Conservation (phyloP, 176 grass and related monocot genomes). For the Oryza brachyantha region DNA sequence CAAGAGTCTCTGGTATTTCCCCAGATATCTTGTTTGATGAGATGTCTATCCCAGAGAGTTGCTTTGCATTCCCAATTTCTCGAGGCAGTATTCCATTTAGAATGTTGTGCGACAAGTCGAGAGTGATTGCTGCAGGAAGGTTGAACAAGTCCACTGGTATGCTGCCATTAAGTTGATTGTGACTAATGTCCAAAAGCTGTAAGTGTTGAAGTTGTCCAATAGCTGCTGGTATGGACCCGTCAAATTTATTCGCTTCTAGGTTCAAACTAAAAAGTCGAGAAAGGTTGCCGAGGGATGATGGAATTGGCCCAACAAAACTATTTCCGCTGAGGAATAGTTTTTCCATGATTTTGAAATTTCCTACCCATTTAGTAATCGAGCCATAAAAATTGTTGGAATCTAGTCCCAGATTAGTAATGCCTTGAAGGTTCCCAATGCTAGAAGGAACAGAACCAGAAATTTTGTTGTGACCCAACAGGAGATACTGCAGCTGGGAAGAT, state of each 20-base stretch:
- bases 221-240: background rate
- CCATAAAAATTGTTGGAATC: constrained; percentile 30
- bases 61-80: constrained; percentile 20
- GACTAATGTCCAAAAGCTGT: constrained; percentile 8
- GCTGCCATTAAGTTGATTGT: constrained; percentile 18
- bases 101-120: constrained; percentile 16
- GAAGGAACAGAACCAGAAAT: constrained; percentile 21
- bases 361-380: background rate
- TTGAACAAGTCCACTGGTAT: background rate
- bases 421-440: constrained; percentile 22
- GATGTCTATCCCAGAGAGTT: constrained; percentile 8
- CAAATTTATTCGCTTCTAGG: background rate
- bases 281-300: background rate
- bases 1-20: background rate
- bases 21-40: constrained; percentile 18
- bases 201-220: constrained; percentile 13
- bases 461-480: constrained; percentile 10
- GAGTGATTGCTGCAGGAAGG: constrained; percentile 2
- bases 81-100: background rate
- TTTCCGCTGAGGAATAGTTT: constrained; percentile 11
- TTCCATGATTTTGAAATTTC: constrained; percentile 1
- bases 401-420: constrained; percentile 16
- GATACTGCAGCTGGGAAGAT: constrained; percentile 17
- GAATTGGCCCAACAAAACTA: constrained; percentile 19
- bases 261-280: background rate